Base-by-base conservation (phyloP, 108 stramenopile genomes). In the Mayamaea pseudoterrestris region DNA sequence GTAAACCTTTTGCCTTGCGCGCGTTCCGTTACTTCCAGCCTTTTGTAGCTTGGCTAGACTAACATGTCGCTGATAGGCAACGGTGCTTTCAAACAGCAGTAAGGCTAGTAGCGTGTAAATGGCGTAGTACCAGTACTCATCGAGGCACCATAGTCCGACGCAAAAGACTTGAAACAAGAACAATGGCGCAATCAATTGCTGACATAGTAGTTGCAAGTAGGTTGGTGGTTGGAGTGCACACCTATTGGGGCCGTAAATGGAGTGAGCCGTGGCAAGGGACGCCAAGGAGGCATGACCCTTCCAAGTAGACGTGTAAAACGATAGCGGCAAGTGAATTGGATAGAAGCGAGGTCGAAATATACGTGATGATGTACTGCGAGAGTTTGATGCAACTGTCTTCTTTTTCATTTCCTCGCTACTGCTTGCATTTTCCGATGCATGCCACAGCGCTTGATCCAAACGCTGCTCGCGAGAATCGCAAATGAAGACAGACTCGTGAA, bases 41-140 rank as follows among this genome's bases (percentile, higher is more conserved):
- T 11, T 56, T 60, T 95, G 76, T 35, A 98, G 66, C 47, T 84
- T 57, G 37, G 82, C 65, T 5, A 98, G 56, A 20, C 64, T 55
- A 50, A 86, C 72, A 42, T 78, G 69, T 18, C 97, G 72, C 58
- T 91, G 83, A 41, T 59, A 82, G 28, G 88, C 93, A 9, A 95
- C 73, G 1, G 89, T 90, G 17, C 70, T 75, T 67, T 98, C 97
- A 57, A 98, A 96, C 49, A 94, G 30, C 17, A 98, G 40, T 6
- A 98, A 66, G 44, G 91, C 86, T 30, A 78, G 50, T 5, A 98
- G 69, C 9, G 97, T 98, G 58, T 94, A 95, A n/a, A 94, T 47
- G 0, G 87, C 72, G 63, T 96, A 96, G 66, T 93, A 90, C 98
- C 96, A 97, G 70, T 97, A 99, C 50, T 97, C 98, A 69, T 99